A percentile compares a stretch with the other conserved stretches of the same genome.
Conservation (phyloP, 805 yeast genomes). For the Wickerhamia fluorescens region DNA sequence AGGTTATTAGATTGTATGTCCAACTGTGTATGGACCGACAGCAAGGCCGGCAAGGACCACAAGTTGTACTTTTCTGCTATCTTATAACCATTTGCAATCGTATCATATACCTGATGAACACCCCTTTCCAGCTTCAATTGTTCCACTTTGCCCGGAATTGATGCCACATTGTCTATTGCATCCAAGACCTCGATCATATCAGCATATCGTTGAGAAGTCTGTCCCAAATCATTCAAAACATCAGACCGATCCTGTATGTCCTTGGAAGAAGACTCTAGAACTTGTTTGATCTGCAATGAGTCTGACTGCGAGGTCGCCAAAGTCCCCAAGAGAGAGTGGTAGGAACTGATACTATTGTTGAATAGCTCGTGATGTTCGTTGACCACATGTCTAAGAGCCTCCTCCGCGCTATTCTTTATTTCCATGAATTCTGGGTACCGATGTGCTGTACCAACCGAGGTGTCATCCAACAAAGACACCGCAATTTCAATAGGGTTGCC, state of each 20-base stretch:
- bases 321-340: conserved; percentile 59
- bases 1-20: conserved; percentile 52
- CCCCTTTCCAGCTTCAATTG: conserved; percentile 59
- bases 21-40: conserved; percentile 43
- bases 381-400: conserved; percentile 60
- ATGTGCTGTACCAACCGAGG: conserved; percentile 87
- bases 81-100: conserved; percentile 38
- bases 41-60: conserved; percentile 53
- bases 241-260: conserved; percentile 51
- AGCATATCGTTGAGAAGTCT: conserved; percentile 52
- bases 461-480: conserved; percentile 71
- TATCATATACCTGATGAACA: conserved; percentile 56
- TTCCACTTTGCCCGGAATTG: conserved; percentile 59
- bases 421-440: conserved; percentile 59
- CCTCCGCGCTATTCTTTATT: conserved; percentile 50
- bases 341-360: conserved; percentile 79
- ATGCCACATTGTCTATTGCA: conserved; percentile 53
- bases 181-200: conserved; percentile 67
- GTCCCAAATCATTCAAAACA: conserved; percentile 56
- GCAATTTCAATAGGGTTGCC: conserved; percentile 83
- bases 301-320: conserved; percentile 61
- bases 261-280: conserved; percentile 41
- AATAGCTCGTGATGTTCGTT: conserved; percentile 78
- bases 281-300: conserved; percentile 40
- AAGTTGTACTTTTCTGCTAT: conserved; percentile 45